phyloP scores from a whole-genome alignment of 306 rosid species.

The Acacia confusa region DNA sequence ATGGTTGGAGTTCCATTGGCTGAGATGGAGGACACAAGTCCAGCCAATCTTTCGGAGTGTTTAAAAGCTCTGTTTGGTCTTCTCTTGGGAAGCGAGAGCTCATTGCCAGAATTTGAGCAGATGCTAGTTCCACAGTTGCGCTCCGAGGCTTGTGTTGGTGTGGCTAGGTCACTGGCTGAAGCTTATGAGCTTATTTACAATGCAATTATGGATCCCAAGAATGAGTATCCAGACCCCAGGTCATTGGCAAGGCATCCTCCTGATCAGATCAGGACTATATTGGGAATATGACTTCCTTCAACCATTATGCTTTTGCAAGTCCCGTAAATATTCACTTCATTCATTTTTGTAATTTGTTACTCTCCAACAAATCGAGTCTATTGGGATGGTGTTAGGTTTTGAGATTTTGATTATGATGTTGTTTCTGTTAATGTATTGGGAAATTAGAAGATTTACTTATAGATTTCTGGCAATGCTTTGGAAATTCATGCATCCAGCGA shows the following conservation, averaged over 20 bases:
- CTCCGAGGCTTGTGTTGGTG: slow-evolving; percentile 80
- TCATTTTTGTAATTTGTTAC: slow-evolving; percentile 15
- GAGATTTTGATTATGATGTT: not conserved
- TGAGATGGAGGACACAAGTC: slow-evolving; percentile 69
- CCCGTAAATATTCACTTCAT: slow-evolving; percentile 30
- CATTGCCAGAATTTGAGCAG: slow-evolving; percentile 91
- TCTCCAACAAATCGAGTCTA: slow-evolving; percentile 11
- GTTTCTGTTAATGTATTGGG: not conserved
- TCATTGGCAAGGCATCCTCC: slow-evolving; percentile 98
- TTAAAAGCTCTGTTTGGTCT: slow-evolving; percentile 83
- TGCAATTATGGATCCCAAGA: slow-evolving; percentile 85
- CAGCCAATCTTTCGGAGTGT: slow-evolving; percentile 68
- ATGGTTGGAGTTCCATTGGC: slow-evolving; percentile 53
- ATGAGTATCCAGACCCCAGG: slow-evolving; percentile 82
- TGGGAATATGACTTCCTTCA: slow-evolving; percentile 66
- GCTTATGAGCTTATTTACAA: slow-evolving; percentile 75
- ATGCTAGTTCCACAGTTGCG: slow-evolving; percentile 92
- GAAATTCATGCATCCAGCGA: not conserved
- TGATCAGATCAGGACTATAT: slow-evolving; percentile 92
- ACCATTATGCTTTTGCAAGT: slow-evolving; percentile 5
- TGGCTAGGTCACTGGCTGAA: slow-evolving; percentile 78
- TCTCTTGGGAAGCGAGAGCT: slow-evolving; percentile 84
- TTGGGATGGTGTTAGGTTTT: slow-evolving; percentile 19
- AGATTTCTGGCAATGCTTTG: not conserved
- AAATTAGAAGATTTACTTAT: not conserved